phyloP scores from a whole-genome alignment of 1,139 yeast species.

The Geotrichum klebahnii region DNA sequence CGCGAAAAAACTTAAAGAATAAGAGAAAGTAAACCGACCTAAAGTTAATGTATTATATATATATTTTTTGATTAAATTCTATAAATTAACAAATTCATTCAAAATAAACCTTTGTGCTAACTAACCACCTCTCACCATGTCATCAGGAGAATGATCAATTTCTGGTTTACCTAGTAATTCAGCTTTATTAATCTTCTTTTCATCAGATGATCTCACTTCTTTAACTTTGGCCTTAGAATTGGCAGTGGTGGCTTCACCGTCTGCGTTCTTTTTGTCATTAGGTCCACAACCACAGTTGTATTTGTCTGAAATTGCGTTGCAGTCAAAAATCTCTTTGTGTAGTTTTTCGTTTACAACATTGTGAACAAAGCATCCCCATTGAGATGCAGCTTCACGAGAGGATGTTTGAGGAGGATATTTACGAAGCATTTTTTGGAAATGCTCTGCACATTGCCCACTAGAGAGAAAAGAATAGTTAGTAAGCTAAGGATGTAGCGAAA shows the following conservation, averaged over 20 bases:
- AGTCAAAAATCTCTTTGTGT: constrained; percentile 70
- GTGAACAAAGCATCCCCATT: constrained; percentile 97
- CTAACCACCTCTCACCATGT: constrained; percentile 18
- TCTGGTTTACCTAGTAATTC: constrained; percentile 11
- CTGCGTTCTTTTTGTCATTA: constrained; percentile 51
- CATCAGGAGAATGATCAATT: constrained; percentile 18
- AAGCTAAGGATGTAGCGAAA: neutral
- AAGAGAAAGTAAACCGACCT: no score
- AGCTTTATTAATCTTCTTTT: neutral
- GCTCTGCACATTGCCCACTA: constrained; percentile 81
- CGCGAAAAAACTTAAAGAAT: no score
- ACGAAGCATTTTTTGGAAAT: constrained; percentile 64
- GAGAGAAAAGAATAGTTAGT: neutral
- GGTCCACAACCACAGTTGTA: constrained; percentile 95
- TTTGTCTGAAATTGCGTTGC: constrained; percentile 76
- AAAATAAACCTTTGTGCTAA: neutral
- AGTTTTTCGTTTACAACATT: constrained; percentile 75
- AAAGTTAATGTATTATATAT: no score
- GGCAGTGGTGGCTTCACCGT: constrained; percentile 13
- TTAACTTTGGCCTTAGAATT: constrained; percentile 1
- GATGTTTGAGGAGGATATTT: constrained; percentile 82
- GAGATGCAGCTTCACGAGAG: constrained; percentile 73
- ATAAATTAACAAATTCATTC: neutral
- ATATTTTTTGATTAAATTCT: no score
- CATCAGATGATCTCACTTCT: neutral